Percentiles rank a stretch among this genome's conserved stretches.
phyloP scores from a whole-genome alignment of 306 rosid genomes.

The Cyclanthera cordifolia region DNA sequence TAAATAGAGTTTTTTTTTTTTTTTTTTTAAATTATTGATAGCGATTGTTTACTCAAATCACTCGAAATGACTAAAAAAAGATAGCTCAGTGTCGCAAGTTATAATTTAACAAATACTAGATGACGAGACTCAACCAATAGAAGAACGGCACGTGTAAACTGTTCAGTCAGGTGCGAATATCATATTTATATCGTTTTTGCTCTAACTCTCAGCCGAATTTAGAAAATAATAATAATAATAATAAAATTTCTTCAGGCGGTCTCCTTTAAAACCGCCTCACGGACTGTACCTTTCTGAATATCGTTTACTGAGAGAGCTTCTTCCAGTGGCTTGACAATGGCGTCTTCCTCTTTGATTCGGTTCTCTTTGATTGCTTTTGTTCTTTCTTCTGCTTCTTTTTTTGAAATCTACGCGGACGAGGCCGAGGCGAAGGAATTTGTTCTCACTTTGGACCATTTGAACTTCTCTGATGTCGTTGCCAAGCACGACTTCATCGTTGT shows the following conservation, averaged over 20 bases:
- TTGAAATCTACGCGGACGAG: constrained; percentile 2
- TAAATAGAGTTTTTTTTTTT: too few species aligned
- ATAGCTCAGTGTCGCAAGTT: too few species aligned
- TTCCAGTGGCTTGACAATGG: constrained; percentile 30
- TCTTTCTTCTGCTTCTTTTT: constrained; percentile 13
- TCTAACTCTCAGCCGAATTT: neutral
- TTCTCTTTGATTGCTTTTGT: constrained; percentile 18
- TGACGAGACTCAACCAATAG: too few species aligned
- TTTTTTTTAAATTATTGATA: too few species aligned
- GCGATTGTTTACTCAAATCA: too few species aligned
- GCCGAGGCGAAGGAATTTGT: constrained; percentile 62
- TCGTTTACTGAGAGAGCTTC: neutral
- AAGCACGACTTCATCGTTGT: constrained; percentile 81
- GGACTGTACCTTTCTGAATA: neutral
- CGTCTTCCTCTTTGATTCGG: constrained; percentile 28
- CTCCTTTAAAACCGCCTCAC: neutral
- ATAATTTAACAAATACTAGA: too few species aligned
- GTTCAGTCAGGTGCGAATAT: neutral
- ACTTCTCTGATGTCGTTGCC: constrained; percentile 55
- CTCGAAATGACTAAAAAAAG: too few species aligned
- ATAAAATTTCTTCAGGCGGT: neutral
- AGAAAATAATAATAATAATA: neutral
- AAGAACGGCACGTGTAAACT: too few species aligned
- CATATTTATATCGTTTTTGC: neutral
- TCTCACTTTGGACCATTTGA: constrained; percentile 65